Evolutionary conservation across 208 protist genomes (phyloP).

Genomic region (Herpetomonas tarakana): DNA sequence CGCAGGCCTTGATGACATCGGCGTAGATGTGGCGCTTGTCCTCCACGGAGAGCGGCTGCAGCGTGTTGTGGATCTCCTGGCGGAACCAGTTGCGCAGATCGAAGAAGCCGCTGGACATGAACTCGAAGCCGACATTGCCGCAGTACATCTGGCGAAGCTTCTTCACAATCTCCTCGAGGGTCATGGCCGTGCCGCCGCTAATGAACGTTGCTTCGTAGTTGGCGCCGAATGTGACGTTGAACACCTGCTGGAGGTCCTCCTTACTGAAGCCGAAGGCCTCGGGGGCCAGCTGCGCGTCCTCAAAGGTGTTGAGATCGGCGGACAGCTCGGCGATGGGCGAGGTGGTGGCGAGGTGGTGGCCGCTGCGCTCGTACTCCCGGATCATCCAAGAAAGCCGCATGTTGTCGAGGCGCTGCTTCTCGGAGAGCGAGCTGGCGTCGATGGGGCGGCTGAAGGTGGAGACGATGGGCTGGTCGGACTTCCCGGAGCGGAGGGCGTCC

Average conservation of each 20-base stretch:
- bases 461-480: conserved; percentile 57
- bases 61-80: conserved; percentile 80
- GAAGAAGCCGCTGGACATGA: conserved; percentile 95
- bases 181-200: conserved; percentile 67
- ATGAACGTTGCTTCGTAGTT: conserved; percentile 75
- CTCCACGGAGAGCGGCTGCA: conserved; percentile 41
- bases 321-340: conserved; percentile 57
- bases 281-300: conserved; percentile 41
- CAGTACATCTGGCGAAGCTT: conserved; percentile 88
- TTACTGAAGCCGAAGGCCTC: conserved; percentile 80
- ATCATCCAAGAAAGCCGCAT: conserved; percentile 91
- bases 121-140: conserved; percentile 94
- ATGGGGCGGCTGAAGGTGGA: conserved; percentile 72
- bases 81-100: conserved; percentile 96
- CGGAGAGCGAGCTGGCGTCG: conserved; percentile 48
- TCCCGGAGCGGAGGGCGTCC: conserved; percentile 50
- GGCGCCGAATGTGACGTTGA: conserved; percentile 78
- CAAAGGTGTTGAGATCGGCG: conserved; percentile 15
- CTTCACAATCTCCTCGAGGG: conserved; percentile 69
- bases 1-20: conserved; percentile 87
- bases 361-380: conserved; percentile 80
- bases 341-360: conserved; percentile 77
- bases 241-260: conserved; percentile 67
- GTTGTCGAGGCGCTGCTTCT: conserved; percentile 83
- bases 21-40: conserved; percentile 67